phyloP scores from a whole-genome alignment of 345 rosid species.

The Capsella bursapastoris region DNA sequence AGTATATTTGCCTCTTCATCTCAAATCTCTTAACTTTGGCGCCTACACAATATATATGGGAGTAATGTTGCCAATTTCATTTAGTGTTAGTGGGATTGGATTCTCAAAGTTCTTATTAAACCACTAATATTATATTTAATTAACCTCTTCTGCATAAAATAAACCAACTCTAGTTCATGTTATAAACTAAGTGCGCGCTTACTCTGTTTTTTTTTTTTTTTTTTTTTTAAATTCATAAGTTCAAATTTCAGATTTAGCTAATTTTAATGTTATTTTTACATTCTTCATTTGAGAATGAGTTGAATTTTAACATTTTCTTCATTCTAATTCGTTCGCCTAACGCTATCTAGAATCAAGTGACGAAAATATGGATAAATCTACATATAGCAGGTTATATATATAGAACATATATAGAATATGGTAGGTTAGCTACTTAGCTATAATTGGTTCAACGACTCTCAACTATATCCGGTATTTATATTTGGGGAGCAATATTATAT shows the following conservation, averaged over 20 bases:
- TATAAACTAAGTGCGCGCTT: not conserved
- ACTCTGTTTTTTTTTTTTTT: not conserved
- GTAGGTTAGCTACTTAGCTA: slow-evolving; percentile 24
- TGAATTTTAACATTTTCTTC: not conserved
- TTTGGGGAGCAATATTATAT: not conserved
- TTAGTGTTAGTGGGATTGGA: not conserved
- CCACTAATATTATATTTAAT: not conserved
- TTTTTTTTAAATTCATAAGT: not conserved
- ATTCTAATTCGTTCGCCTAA: slow-evolving; percentile 9
- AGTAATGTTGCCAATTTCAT: not conserved
- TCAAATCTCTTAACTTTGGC: slow-evolving; percentile 3
- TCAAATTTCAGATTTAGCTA: not conserved
- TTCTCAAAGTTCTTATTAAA: not conserved
- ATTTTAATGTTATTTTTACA: not conserved
- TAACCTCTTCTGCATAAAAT: not conserved
- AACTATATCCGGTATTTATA: slow-evolving; percentile 2
- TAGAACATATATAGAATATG: not conserved
- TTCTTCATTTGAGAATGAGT: not conserved
- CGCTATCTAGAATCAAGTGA: not conserved
- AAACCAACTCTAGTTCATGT: not conserved
- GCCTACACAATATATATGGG: not conserved
- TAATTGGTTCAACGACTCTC: slow-evolving; percentile 26
- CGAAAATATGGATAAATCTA: not conserved
- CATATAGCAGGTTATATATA: not conserved
- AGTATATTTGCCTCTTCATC: not conserved